Base-by-base conservation (phyloP, 352 stramenopile species). In the Globisporangium cederbergense region DNA sequence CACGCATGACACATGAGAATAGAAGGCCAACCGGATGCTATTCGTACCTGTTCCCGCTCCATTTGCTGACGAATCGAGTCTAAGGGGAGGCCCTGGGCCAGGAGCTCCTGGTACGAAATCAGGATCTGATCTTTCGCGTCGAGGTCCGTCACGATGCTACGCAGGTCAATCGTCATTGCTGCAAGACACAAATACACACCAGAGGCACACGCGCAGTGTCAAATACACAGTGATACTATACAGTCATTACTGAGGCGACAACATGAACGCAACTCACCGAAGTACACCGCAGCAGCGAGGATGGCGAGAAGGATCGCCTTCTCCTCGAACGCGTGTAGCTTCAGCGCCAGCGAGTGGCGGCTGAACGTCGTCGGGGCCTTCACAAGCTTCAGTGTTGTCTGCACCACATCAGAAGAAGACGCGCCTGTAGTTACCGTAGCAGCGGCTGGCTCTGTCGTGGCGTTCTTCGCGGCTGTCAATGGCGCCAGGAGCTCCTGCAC, bases 31-130 rank as follows among this genome's bases (percentile, higher is more conserved):
- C 38, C 1, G 9, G 64, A 50, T 3, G 34, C 32, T 42, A 50
- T 42, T 22, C 65, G 53, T 67, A 90, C 79, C 25, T 91, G 78
- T 40, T 91, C 81, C 8, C 82, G 81, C 53, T 90, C 79, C 43
- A 91, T 76, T 47, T 87, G 85, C 62, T 91, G 81, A 42, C 79
- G 74, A 47, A 93, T 88, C 4, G 79, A 76, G 2, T 86, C 75
- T 32, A 93, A 62, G 13, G 85, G 70, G 16, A 90, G 75, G 3
- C 85, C 85, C 36, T 84, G 80, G 4, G 70, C 56, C 42, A 91
- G 56, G 6, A 93, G 68, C 50, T 90, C 73, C 32, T 89, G 70
- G 62, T 91, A 90, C 42, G 72, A 85, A 43, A 79, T 52, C 53
- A 89, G 78, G 8, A 81, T 58, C 34, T 79, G 72, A 60, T 91